Percentiles rank a stretch among this genome's conserved stretches.
Conservation (phyloP, 2,329 filamentous ascomycete species). For the Dissoconium aciculare region DNA sequence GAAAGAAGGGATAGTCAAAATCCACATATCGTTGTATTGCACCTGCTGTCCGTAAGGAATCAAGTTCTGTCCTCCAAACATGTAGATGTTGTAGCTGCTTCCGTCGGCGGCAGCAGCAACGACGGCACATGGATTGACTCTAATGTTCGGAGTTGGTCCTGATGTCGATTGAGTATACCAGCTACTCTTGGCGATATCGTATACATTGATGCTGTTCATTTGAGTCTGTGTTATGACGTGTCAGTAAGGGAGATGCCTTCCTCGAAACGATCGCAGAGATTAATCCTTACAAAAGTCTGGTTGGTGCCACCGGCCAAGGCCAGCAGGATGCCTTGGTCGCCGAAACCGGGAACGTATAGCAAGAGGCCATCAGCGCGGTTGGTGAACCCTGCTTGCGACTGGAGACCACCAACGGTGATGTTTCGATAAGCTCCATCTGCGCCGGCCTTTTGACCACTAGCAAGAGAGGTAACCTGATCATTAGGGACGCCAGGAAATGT, state of each 20-base stretch:
- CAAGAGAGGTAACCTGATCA: conserved; percentile 43
- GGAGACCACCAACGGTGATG: conserved; percentile 56
- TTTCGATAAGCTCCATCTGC: conserved; percentile 53
- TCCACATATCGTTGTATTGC: conserved; percentile 62
- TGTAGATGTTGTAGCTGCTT: conserved; percentile 61
- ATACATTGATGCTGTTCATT: conserved; percentile 67
- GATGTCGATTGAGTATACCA: conserved; percentile 64
- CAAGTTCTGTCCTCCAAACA: conserved; percentile 64
- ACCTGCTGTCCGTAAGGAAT: conserved; percentile 43
- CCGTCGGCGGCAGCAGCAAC: conserved; percentile 49
- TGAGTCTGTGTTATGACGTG: no score
- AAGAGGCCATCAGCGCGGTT: conserved; percentile 60
- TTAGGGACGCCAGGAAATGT: conserved; percentile 58
- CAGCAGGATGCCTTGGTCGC: conserved; percentile 58
- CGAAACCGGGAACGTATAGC: conserved; percentile 63
- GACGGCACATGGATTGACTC: conserved; percentile 55
- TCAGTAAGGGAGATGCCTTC: not conserved
- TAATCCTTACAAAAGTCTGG: conserved; percentile 44
- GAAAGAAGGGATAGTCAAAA: conserved; percentile 65
- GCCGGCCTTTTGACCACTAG: conserved; percentile 41
- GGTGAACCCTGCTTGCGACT: conserved; percentile 51
- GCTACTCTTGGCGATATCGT: conserved; percentile 52
- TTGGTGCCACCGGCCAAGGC: conserved; percentile 62
- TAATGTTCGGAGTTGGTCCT: conserved; percentile 43
- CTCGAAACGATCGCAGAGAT: not conserved